Evolutionary conservation across 2,329 filamentous ascomycete species (phyloP).

Genomic region (Nigrospora oryzae): DNA sequence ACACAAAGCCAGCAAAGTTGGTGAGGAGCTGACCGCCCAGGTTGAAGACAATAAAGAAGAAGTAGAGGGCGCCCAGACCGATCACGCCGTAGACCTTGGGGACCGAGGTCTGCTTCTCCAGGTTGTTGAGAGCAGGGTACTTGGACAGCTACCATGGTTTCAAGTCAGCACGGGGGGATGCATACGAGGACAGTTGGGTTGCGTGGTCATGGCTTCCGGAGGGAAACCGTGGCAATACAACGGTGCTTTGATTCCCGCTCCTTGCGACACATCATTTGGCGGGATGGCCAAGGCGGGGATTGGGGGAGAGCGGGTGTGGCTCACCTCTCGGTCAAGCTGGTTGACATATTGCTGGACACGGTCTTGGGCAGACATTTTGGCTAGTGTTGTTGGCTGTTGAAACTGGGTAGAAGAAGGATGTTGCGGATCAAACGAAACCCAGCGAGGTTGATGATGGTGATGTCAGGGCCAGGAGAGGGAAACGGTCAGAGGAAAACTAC

Average conservation of each 20-base stretch:
- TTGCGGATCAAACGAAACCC: not conserved
- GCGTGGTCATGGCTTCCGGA: not conserved
- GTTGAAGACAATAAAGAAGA: slow-evolving; percentile 90
- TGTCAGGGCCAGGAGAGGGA: slow-evolving; percentile 1
- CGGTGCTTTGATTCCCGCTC: too few relatives aligned
- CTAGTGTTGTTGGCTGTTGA: slow-evolving; percentile 3
- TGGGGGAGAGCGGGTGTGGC: slow-evolving; percentile 13
- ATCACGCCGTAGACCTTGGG: slow-evolving; percentile 81
- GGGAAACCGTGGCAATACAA: too few relatives aligned
- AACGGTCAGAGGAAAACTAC: not conserved
- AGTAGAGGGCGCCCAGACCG: slow-evolving; percentile 70
- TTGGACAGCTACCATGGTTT: slow-evolving; percentile 60
- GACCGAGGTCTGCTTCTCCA: slow-evolving; percentile 75
- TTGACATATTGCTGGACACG: slow-evolving; percentile 68
- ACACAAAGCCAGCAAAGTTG: slow-evolving; percentile 75
- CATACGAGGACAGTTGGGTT: slow-evolving; percentile 2
- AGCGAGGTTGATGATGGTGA: not conserved
- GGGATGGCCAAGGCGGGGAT: too few relatives aligned
- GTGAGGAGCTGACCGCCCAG: slow-evolving; percentile 81
- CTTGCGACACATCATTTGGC: too few relatives aligned
- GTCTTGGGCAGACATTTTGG: slow-evolving; percentile 66
- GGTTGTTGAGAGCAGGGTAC: slow-evolving; percentile 74
- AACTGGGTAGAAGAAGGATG: not conserved
- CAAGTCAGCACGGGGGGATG: slow-evolving; percentile 10
- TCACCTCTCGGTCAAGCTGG: slow-evolving; percentile 76